Evolutionary conservation across 2,329 filamentous ascomycete genomes (phyloP).

Genomic region (Xylariaceae sp.): DNA sequence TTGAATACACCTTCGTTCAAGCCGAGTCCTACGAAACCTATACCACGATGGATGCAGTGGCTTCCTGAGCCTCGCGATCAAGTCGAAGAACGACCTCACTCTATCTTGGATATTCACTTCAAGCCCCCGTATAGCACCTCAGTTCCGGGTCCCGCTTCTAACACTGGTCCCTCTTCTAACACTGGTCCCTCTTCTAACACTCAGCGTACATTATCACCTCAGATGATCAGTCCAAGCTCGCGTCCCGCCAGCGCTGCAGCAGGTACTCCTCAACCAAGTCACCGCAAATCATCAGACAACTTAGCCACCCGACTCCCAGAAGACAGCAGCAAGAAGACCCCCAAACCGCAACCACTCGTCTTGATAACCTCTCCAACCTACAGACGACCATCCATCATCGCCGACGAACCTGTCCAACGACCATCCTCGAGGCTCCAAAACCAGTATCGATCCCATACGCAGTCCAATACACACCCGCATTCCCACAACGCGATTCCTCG

Average conservation of each 20-base stretch:
- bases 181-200: too few relatives aligned
- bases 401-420: conserved; percentile 37
- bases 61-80: conserved; percentile 17
- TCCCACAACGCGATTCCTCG: neutral
- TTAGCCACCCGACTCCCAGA: neutral
- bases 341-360: neutral
- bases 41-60: conserved; percentile 45
- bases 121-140: neutral
- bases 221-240: conserved; percentile 16
- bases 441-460: neutral
- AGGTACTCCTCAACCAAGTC: neutral
- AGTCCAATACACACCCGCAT: neutral
- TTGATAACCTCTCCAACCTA: conserved; percentile 11
- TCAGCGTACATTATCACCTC: neutral
- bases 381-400: conserved; percentile 30
- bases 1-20: conserved; percentile 43
- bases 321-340: neutral
- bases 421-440: conserved; percentile 32
- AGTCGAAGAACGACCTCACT: conserved; percentile 18
- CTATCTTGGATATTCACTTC: conserved; percentile 26
- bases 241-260: neutral
- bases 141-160: neutral
- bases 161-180: too few relatives aligned
- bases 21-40: conserved; percentile 47
- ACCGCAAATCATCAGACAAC: conserved; percentile 1